Conservation (phyloP, 2,329 filamentous ascomycete genomes). For the Fusarium xyrophilum region DNA sequence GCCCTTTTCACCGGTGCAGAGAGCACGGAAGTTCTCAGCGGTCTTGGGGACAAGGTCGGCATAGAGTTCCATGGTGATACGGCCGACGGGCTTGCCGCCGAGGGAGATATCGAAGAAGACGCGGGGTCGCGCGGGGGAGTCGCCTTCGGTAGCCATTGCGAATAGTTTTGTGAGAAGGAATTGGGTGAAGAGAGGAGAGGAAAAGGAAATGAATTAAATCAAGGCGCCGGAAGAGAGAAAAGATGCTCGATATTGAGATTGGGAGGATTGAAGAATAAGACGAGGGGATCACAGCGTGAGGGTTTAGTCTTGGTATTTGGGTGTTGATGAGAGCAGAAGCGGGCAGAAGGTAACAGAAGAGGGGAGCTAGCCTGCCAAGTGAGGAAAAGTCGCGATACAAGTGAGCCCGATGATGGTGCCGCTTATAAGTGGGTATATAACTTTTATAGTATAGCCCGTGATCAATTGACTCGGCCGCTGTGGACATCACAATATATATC, state of each 20-base stretch:
- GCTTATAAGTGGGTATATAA: conserved; percentile 37
- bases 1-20: conserved; percentile 96
- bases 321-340: conserved; percentile 14
- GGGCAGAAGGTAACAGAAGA: conserved; percentile 36
- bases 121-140: conserved; percentile 67
- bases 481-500: not conserved
- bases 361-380: conserved; percentile 34
- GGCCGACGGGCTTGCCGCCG: conserved; percentile 74
- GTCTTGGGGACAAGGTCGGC: conserved; percentile 86
- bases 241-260: not conserved
- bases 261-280: conserved; percentile 2
- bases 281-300: conserved; percentile 6
- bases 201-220: not conserved
- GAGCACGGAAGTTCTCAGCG: conserved; percentile 91
- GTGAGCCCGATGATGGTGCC: conserved; percentile 31
- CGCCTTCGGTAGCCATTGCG: conserved; percentile 52
- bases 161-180: not conserved
- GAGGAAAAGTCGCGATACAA: conserved; percentile 36
- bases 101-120: conserved; percentile 95
- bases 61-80: conserved; percentile 86
- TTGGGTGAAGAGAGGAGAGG: not conserved
- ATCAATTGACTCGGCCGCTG: not conserved
- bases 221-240: conserved; percentile 2
- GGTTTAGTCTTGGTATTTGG: not conserved
- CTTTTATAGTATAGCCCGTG: no score